phyloP scores from a whole-genome alignment of 148 eudicot genomes.

The Dianthus caryophyllus region DNA sequence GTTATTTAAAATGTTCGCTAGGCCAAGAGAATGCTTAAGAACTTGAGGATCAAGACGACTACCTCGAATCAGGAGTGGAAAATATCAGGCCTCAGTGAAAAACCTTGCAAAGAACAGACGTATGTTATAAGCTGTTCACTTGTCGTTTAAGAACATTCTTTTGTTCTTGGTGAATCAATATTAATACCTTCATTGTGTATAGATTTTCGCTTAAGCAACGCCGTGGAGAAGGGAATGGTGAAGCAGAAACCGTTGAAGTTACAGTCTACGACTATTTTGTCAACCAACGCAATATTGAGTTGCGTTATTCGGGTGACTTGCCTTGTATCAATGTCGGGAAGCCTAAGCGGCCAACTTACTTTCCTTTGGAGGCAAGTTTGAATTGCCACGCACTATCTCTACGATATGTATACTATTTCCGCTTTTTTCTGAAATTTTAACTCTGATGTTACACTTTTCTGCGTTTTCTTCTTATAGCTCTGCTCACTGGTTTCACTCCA shows the following conservation, averaged over 20 bases:
- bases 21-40: constrained; percentile 71
- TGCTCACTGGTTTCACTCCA: constrained; percentile 22
- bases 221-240: constrained; percentile 16
- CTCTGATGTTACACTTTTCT: not conserved
- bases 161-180: constrained; percentile 22
- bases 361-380: constrained; percentile 58
- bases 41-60: constrained; percentile 55
- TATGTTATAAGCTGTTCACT: constrained; percentile 20
- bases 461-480: constrained; percentile 10
- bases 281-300: constrained; percentile 35
- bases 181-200: not conserved
- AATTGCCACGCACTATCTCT: no score
- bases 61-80: constrained; percentile 65
- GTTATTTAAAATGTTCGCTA: constrained; percentile 14
- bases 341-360: constrained; percentile 57
- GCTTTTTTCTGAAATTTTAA: not conserved
- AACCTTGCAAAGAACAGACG: constrained; percentile 55
- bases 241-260: constrained; percentile 26
- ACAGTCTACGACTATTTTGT: constrained; percentile 58
- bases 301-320: constrained; percentile 40
- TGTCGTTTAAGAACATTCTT: no score
- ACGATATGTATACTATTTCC: not conserved
- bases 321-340: constrained; percentile 76
- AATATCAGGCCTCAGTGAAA: constrained; percentile 66
- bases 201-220: constrained; percentile 23